Conservation (phyloP, 1,284 basidiomycete genomes). For the Ceratobasidium sp. region DNA sequence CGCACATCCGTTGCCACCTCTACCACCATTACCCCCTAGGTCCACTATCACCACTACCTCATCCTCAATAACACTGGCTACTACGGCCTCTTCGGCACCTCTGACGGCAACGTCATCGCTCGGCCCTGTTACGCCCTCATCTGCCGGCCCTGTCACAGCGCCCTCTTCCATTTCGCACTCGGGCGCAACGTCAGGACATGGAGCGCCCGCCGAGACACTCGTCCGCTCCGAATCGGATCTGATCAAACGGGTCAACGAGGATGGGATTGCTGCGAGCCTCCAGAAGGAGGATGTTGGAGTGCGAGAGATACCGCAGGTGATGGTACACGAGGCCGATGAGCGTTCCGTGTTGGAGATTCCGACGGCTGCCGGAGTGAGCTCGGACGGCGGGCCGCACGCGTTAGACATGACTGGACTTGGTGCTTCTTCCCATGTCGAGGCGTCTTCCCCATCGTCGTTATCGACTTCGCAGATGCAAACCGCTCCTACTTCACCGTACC, state of each 20-base stretch:
- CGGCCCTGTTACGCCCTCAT: neutral
- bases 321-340: constrained; percentile 7
- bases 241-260: neutral
- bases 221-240: constrained; percentile 2
- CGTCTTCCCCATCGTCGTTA: neutral
- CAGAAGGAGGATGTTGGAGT: constrained; percentile 2
- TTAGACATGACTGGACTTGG: neutral
- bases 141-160: neutral
- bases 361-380: neutral
- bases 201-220: neutral
- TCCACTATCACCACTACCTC: neutral
- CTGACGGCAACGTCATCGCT: constrained; percentile 2
- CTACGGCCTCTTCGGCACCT: neutral
- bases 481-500: constrained; percentile 1
- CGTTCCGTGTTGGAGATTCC: neutral
- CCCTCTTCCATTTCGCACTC: neutral
- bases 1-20: neutral
- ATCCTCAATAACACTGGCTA: neutral
- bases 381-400: neutral
- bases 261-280: neutral
- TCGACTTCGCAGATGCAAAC: neutral
- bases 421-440: neutral
- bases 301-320: neutral
- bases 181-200: constrained; percentile 10
- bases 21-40: neutral